A percentile compares a stretch with the other conserved stretches of the same genome.
phyloP scores from a whole-genome alignment of 1,284 basidiomycete species.

The Cerioporus squamosus region DNA sequence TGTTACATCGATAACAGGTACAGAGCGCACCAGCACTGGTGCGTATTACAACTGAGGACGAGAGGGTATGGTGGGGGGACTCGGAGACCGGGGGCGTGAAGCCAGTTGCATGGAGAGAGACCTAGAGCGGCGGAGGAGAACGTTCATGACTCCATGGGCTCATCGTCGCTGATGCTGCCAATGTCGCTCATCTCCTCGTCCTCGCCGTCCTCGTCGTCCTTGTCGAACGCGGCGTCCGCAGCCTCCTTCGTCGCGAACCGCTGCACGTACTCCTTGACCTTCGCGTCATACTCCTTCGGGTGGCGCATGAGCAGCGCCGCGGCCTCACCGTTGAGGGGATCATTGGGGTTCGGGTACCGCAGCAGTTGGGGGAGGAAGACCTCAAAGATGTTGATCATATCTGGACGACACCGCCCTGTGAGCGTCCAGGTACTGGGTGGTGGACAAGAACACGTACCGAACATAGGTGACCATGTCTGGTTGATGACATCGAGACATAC shows the following conservation, averaged over 20 bases:
- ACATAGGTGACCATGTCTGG: slow-evolving; percentile 99
- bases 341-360: slow-evolving; percentile 97
- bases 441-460: slow-evolving; percentile 59
- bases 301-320: slow-evolving; percentile 97
- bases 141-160: slow-evolving; percentile 25
- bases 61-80: slow-evolving; percentile 3
- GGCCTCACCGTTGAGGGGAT: slow-evolving; percentile 97
- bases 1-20: slow-evolving; percentile 20
- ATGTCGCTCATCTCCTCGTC: slow-evolving; percentile 94
- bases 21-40: slow-evolving; percentile 19
- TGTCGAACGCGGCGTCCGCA: slow-evolving; percentile 64
- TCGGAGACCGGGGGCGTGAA: neutral
- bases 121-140: neutral
- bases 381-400: slow-evolving; percentile 99
- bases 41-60: slow-evolving; percentile 14
- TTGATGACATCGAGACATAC: slow-evolving; percentile 98
- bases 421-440: neutral
- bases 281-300: slow-evolving; percentile 91
- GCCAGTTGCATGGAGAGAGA: neutral
- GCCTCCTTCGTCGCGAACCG: slow-evolving; percentile 85
- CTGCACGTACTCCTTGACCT: slow-evolving; percentile 92
- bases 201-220: slow-evolving; percentile 69
- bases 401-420: slow-evolving; percentile 45
- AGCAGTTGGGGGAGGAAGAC: slow-evolving; percentile 96
- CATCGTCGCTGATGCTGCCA: slow-evolving; percentile 85